Evolutionary conservation across 2,329 filamentous ascomycete species (phyloP).

Genomic region (Epichloe uncinata): DNA sequence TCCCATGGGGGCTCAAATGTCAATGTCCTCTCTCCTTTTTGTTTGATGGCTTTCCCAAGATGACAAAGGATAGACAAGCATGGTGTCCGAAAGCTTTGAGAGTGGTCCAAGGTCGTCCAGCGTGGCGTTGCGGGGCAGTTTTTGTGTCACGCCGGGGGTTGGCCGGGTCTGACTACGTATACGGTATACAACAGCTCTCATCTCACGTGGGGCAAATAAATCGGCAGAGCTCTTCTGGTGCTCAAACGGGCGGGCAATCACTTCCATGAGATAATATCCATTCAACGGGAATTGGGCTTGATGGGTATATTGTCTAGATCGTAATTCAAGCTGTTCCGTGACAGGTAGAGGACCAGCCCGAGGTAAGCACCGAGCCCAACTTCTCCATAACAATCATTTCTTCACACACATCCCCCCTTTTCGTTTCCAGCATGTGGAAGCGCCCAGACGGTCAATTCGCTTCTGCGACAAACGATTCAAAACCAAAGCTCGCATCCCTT

Average conservation of each 20-base stretch:
- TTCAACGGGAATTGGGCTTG: neutral
- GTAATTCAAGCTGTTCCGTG: neutral
- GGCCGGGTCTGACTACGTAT: neutral
- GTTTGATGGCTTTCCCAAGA: too few relatives aligned
- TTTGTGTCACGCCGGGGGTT: constrained; percentile 6
- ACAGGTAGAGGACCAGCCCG: neutral
- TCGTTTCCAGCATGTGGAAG: neutral
- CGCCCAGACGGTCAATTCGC: neutral
- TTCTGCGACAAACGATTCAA: neutral
- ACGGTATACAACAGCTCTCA: too few relatives aligned
- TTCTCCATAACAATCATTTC: neutral
- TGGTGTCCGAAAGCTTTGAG: neutral
- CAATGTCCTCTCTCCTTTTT: neutral
- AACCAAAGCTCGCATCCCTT: neutral
- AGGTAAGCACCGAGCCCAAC: neutral
- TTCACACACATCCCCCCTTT: neutral
- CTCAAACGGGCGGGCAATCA: neutral
- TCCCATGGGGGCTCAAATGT: neutral
- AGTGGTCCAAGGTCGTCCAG: neutral
- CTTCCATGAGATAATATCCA: neutral
- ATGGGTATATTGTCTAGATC: neutral
- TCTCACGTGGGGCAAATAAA: too few relatives aligned
- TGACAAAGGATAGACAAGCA: neutral
- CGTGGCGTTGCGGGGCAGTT: neutral
- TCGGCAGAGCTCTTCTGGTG: neutral